Evolutionary conservation across 768 basidiomycete species (phyloP).

Genomic region (Rossbeevera mucosa): DNA sequence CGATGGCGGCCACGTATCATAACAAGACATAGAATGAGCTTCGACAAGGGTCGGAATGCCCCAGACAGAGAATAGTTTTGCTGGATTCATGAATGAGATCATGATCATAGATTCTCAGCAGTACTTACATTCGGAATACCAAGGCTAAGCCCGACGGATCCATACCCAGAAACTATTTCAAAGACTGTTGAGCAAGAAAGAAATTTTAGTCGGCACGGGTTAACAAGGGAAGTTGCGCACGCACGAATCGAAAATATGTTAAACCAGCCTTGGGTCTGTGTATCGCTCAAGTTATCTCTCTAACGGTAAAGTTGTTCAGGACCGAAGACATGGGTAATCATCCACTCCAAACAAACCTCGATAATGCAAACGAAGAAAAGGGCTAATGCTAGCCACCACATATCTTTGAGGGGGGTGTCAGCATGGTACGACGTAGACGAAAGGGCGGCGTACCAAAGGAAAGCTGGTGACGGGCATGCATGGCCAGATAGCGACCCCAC

Average conservation of each 20-base stretch:
- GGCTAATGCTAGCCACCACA: conserved; percentile 91
- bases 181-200: conserved; percentile 51
- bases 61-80: conserved; percentile 79
- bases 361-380: conserved; percentile 90
- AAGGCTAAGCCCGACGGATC: conserved; percentile 83
- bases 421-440: not conserved
- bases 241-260: conserved; percentile 75
- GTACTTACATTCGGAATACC: conserved; percentile 72
- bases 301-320: conserved; percentile 26
- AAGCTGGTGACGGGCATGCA: conserved; percentile 84
- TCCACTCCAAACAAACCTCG: conserved; percentile 59
- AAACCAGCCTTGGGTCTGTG: conserved; percentile 62
- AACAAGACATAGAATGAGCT: conserved; percentile 79
- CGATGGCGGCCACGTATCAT: conserved; percentile 95
- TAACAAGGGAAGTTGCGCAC: conserved; percentile 22
- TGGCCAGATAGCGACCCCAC: conserved; percentile 73
- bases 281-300: conserved; percentile 56
- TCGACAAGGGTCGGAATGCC: conserved; percentile 73
- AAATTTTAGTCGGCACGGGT: not conserved
- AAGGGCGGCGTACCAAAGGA: conserved; percentile 65
- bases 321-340: not conserved
- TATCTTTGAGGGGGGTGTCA: conserved; percentile 51
- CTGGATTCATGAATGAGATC: conserved; percentile 36
- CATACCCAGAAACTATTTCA: conserved; percentile 85
- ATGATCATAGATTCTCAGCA: too few relatives aligned